Evolutionary conservation across 257 asterid species (phyloP).

Genomic region (Capsicum chinense): DNA sequence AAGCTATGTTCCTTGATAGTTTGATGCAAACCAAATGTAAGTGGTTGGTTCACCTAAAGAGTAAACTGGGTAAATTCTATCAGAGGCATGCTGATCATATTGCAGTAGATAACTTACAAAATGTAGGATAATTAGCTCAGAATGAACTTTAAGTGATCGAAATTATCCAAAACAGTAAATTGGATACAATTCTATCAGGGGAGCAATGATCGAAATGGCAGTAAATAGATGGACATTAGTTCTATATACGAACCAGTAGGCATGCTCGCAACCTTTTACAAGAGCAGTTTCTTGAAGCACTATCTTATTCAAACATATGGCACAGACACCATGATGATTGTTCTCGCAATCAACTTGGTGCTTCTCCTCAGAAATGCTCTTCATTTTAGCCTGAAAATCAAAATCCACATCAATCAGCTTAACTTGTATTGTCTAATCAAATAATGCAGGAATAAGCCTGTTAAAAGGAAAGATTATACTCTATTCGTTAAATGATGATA

Average conservation of each 20-base stretch:
- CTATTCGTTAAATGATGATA: not conserved
- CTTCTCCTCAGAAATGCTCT: slow-evolving; percentile 44
- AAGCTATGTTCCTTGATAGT: not conserved
- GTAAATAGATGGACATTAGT: slow-evolving; percentile 30
- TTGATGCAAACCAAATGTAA: not conserved
- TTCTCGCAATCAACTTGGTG: slow-evolving; percentile 35
- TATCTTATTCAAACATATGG: slow-evolving; percentile 79
- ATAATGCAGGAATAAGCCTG: not conserved
- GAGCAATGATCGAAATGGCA: slow-evolving; percentile 2
- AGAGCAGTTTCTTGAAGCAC: slow-evolving; percentile 85
- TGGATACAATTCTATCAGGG: not conserved
- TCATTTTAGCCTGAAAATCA: slow-evolving; percentile 48
- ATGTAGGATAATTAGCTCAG: not conserved
- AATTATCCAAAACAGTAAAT: not conserved
- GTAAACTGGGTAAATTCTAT: not conserved
- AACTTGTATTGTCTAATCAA: slow-evolving; percentile 22
- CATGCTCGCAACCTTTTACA: slow-evolving; percentile 99
- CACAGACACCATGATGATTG: slow-evolving; percentile 70
- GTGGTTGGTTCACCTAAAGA: not conserved
- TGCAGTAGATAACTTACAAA: not conserved
- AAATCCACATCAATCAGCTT: slow-evolving; percentile 27
- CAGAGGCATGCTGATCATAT: not conserved
- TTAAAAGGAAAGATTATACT: not conserved
- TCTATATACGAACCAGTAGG: slow-evolving; percentile 81
- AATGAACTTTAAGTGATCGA: not conserved